phyloP scores from a whole-genome alignment of 495 filamentous ascomycete genomes.

The Diplogelasinospora grovesii region DNA sequence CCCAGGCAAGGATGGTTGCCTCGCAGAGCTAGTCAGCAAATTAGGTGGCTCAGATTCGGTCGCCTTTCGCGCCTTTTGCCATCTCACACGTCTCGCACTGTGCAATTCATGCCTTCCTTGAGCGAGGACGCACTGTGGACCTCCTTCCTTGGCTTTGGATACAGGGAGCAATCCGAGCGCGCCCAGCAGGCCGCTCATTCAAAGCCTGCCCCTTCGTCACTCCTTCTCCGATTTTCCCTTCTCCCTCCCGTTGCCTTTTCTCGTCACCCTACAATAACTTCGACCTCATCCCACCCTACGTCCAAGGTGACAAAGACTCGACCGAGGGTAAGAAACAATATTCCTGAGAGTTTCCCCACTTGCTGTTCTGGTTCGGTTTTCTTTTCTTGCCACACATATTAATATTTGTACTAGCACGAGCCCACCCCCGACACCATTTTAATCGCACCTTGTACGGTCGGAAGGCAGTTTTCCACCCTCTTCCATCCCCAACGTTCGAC shows the following conservation, averaged over 20 bases:
- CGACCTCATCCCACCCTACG: conserved; percentile 7
- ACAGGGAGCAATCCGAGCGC: conserved; percentile 8
- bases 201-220: conserved; percentile 9
- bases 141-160: conserved; percentile 5
- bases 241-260: conserved; percentile 14
- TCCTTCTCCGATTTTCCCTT: conserved; percentile 12
- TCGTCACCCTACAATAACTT: conserved; percentile 7
- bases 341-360: not conserved
- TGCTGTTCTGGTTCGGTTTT: not conserved
- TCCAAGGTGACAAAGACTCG: conserved; percentile 9
- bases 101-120: conserved; percentile 4
- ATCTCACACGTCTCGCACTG: conserved; percentile 11
- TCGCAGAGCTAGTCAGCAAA: too few relatives aligned
- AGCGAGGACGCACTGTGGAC: conserved; percentile 10
- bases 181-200: too few relatives aligned
- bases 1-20: not conserved
- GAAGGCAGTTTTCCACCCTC: conserved; percentile 10
- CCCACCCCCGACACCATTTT: too few relatives aligned
- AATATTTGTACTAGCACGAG: too few relatives aligned
- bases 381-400: not conserved
- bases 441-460: conserved; percentile 8
- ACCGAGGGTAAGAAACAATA: conserved; percentile 18
- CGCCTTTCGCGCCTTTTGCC: not conserved
- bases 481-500: conserved; percentile 4
- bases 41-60: too few relatives aligned